A percentile compares a stretch with the other conserved stretches of the same genome.
Conservation (phyloP, 345 rosid species). For the Carallia pectinifolia region DNA sequence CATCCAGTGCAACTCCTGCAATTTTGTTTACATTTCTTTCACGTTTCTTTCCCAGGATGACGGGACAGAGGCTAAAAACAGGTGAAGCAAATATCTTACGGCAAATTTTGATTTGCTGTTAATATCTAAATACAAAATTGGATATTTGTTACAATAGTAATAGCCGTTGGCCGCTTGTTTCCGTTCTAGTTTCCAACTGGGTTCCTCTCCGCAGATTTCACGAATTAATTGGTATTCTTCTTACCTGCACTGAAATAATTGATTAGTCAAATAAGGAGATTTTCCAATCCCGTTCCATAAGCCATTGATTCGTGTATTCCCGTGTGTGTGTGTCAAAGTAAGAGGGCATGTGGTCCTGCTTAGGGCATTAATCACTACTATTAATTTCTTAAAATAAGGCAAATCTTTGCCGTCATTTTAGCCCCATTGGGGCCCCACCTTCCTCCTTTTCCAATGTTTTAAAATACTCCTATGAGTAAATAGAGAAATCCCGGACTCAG, state of each 20-base stretch:
- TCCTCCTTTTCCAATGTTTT: neutral
- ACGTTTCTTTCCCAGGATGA: no score
- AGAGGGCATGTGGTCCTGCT: neutral
- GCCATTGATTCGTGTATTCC: neutral
- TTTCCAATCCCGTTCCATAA: neutral
- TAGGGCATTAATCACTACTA: neutral
- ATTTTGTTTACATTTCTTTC: neutral
- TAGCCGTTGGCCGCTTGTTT: neutral
- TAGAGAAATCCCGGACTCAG: no score
- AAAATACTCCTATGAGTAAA: no score
- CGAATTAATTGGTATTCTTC: neutral
- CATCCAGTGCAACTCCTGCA: neutral
- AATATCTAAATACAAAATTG: no score
- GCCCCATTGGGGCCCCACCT: neutral
- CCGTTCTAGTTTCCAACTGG: no score
- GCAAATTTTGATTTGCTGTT: no score
- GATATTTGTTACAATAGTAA: no score
- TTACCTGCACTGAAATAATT: no score
- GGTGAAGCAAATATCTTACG: no score
- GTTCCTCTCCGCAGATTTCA: neutral
- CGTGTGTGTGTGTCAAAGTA: neutral
- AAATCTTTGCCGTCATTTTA: neutral
- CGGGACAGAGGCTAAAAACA: no score
- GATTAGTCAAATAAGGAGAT: no score
- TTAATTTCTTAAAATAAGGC: slow-evolving; percentile 1